Evolutionary conservation across 352 stramenopile species (phyloP), one percentile per base, ranked within the genome.

Genomic region (Blastocystis sp.): DNA sequence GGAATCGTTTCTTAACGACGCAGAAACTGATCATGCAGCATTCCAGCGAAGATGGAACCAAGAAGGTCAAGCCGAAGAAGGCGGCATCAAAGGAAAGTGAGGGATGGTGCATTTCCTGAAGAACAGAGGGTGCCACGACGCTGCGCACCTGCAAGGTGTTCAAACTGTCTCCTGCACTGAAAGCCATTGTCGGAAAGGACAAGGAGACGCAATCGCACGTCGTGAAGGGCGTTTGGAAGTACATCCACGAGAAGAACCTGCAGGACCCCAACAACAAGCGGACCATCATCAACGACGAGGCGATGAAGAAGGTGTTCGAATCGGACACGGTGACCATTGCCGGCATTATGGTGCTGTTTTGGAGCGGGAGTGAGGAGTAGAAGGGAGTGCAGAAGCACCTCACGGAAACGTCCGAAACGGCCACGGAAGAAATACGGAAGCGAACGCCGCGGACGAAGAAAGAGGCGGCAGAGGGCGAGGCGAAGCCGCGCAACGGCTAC

Each of bases 201-300:
- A 89, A 92, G 61, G 94, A 96, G 90, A 92, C 94, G 48, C 92
- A 95, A 3, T 94, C 94, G 11, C 92, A 97, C 87, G 94, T 98
- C 65, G 94, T 98, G 42, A 97, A 98, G 89, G 90, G 92, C 48
- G 89, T 98, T 21, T 98, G 96, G 96, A 93, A 95, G 76, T 98
- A 98, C 90, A 98, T 98, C 79, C 93, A 94, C 70, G 93, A 95
- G 62, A 92, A 98, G 84, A 90, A 96, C 34, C 91, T 98, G 63
- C 96, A 98, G 91, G 95, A 98, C 91, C 95, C 96, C 38, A 89
- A 92, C 17, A 93, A 98, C 89, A 96, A 97, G 90, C 93, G 94
- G 21, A 93, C 94, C 80, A 98, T 98, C 87, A 87, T 97, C 21
- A 90, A 96, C 69, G 95, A 98, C 89, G 92, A 94, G 68, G 93